Percentiles rank a stretch among this genome's conserved stretches.
These are phyloP conservation scores for slime mould (Dictyostelium discoideum) DNA, from an alignment of 78 protist species.

Conservation along the genomic window DNA sequence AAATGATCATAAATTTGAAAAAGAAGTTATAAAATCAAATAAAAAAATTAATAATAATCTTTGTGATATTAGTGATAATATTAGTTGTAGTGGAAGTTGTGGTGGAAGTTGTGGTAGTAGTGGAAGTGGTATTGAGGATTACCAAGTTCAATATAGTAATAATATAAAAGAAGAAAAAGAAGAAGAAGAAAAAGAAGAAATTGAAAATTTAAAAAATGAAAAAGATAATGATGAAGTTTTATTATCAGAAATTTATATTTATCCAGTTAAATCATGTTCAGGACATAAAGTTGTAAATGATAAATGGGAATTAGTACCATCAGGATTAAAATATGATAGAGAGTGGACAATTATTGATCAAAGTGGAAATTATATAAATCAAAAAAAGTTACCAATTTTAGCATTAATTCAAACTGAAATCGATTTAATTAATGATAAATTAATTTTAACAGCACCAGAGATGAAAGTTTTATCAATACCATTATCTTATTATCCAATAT, in stretches of 20 bases:
- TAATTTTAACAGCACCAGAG: constrained; percentile 59
- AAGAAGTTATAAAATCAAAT: not conserved
- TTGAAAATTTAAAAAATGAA: not conserved
- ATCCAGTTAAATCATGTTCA: constrained; percentile 88
- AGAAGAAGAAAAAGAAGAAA: not conserved
- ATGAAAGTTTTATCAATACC: constrained; percentile 56
- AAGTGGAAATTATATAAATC: constrained; percentile 68
- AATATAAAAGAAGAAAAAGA: not conserved
- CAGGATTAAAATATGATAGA: constrained; percentile 77
- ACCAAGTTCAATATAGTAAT: not conserved
- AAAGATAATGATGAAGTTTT: not conserved
- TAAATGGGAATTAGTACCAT: constrained; percentile 72
- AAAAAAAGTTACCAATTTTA: constrained; percentile 57
- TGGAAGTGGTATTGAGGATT: not conserved
- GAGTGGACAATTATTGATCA: constrained; percentile 87
- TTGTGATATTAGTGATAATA: too few species aligned
- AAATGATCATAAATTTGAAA: not conserved
- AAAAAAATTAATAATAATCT: not conserved
- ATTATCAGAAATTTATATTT: constrained; percentile 61
- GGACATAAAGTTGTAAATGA: constrained; percentile 26
- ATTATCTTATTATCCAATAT: constrained; percentile 39
- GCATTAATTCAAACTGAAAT: constrained; percentile 41
- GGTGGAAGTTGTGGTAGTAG: not conserved
- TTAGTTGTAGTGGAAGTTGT: not conserved
- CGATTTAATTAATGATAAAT: constrained; percentile 1